These are phyloP conservation scores for Saturnispora besseyi DNA, from an alignment of 805 yeast species.

Conservation along the genomic window DNA sequence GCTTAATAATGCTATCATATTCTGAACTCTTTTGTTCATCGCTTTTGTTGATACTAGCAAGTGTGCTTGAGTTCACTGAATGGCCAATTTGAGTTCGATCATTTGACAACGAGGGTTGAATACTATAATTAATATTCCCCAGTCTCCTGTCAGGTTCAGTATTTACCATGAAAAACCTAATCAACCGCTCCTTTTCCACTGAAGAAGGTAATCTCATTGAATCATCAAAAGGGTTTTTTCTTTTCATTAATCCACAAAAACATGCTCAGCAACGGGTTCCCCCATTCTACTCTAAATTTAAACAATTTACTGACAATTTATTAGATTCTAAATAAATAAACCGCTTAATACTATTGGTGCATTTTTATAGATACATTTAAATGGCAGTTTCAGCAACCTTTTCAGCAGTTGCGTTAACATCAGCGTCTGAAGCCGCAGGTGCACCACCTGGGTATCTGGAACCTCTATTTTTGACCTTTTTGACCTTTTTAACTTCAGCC, in stretches of 20 bases:
- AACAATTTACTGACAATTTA: neutral
- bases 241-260: neutral
- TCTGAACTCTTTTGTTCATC: neutral
- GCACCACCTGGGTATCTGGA: slow-evolving; percentile 74
- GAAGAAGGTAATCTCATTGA: too few species aligned
- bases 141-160: neutral
- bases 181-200: neutral
- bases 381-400: slow-evolving; percentile 33
- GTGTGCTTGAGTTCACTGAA: neutral
- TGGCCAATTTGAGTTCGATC: neutral
- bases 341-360: neutral
- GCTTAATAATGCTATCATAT: neutral
- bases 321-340: neutral
- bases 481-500: slow-evolving; percentile 51
- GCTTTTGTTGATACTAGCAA: neutral
- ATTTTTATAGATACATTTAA: slow-evolving; percentile 12
- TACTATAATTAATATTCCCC: neutral
- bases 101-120: neutral
- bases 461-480: slow-evolving; percentile 82
- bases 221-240: neutral
- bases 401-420: slow-evolving; percentile 28
- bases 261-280: neutral
- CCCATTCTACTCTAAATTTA: neutral
- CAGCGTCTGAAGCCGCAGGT: slow-evolving; percentile 20
- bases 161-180: neutral